phyloP scores from a whole-genome alignment of 768 basidiomycete genomes.

The Mycena indigotica region DNA sequence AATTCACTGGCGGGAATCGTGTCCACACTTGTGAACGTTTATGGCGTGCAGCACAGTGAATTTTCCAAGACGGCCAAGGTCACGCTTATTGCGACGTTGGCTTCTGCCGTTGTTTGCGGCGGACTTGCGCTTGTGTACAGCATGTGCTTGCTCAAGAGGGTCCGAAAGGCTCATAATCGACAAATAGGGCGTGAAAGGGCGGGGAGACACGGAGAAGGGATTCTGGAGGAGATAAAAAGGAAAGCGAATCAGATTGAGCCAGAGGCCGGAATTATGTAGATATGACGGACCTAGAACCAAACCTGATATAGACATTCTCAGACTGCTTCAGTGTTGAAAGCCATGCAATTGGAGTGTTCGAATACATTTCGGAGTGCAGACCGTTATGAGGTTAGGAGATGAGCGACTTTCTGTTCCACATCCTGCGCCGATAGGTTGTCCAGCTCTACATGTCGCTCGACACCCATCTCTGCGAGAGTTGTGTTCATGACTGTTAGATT shows the following conservation, averaged over 20 bases:
- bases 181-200: constrained; percentile 34
- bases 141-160: constrained; percentile 30
- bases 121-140: constrained; percentile 30
- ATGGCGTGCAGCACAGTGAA: constrained; percentile 32
- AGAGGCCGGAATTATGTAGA: constrained; percentile 18
- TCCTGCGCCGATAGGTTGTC: constrained; percentile 74
- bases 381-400: constrained; percentile 54
- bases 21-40: constrained; percentile 38
- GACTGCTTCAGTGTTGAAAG: background rate
- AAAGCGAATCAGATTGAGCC: constrained; percentile 22
- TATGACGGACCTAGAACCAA: no score
- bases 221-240: constrained; percentile 19
- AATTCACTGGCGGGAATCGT: constrained; percentile 39
- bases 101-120: constrained; percentile 31
- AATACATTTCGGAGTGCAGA: constrained; percentile 21
- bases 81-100: constrained; percentile 35
- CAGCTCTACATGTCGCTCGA: constrained; percentile 79
- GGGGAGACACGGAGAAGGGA: constrained; percentile 35
- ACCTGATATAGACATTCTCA: no score
- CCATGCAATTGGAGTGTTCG: constrained; percentile 19
- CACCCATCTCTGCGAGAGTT: constrained; percentile 64
- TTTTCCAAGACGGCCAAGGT: constrained; percentile 29
- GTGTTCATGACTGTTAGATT: constrained; percentile 4
- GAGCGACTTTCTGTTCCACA: constrained; percentile 69
- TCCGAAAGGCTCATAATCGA: constrained; percentile 35